These are phyloP conservation scores for Malassezia furfur DNA, from an alignment of 1,284 basidiomycete genomes.

Conservation along the genomic window DNA sequence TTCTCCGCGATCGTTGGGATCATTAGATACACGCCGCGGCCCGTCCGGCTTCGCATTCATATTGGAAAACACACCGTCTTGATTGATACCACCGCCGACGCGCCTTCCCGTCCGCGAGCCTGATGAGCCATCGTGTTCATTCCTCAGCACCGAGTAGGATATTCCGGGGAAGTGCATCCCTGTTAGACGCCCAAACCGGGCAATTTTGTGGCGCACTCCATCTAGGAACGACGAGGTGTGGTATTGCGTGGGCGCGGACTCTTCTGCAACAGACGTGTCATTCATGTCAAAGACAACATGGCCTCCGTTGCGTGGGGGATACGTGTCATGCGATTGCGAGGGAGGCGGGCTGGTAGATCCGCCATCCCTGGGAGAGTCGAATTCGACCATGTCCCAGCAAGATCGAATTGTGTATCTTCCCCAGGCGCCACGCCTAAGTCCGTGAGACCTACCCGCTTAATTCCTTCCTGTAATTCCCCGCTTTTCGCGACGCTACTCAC, in stretches of 20 bases:
- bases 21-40: constrained; percentile 23
- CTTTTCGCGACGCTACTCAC: too few species aligned
- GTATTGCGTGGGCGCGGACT: not conserved
- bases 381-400: too few species aligned
- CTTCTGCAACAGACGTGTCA: not conserved
- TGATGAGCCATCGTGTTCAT: constrained; percentile 9
- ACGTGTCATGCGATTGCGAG: not conserved
- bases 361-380: too few species aligned
- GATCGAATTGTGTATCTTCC: too few species aligned
- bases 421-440: too few species aligned
- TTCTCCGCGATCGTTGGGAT: constrained; percentile 53
- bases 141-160: constrained; percentile 20
- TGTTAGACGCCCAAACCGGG: constrained; percentile 39
- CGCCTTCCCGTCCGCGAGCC: constrained; percentile 18
- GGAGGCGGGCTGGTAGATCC: too few species aligned
- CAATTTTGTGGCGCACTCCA: constrained; percentile 27
- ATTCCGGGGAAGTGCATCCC: constrained; percentile 46
- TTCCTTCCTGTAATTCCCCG: constrained; percentile 2
- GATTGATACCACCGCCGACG: constrained; percentile 66
- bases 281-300: constrained; percentile 1
- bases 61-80: constrained; percentile 94
- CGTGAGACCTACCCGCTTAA: too few species aligned
- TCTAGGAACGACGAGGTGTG: constrained; percentile 15
- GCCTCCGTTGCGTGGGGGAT: not conserved
- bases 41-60: constrained; percentile 75